These are phyloP conservation scores for Pichia occidentalis DNA, from an alignment of 805 yeast species.

Conservation along the genomic window DNA sequence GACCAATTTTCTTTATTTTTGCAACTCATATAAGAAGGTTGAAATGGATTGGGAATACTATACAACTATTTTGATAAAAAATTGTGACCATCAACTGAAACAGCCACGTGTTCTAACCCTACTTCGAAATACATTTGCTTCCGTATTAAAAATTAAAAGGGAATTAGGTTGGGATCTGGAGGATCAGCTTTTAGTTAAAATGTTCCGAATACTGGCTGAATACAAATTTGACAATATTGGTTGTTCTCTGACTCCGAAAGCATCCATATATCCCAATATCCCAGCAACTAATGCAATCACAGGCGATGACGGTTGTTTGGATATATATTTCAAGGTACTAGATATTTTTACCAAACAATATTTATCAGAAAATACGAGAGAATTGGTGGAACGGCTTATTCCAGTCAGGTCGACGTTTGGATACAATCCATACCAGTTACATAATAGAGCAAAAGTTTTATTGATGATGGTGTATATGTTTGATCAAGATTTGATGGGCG, in stretches of 20 bases:
- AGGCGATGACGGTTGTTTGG: conserved; percentile 27
- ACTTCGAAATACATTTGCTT: conserved; percentile 17
- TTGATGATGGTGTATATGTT: conserved; percentile 26
- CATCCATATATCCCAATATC: conserved; percentile 13
- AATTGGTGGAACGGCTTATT: conserved; percentile 28
- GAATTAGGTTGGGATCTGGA: conserved; percentile 28
- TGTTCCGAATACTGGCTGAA: conserved; percentile 24
- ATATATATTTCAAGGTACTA: conserved; percentile 28
- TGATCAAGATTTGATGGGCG: conserved; percentile 22
- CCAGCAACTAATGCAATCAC: conserved; percentile 13
- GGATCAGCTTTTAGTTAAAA: conserved; percentile 25
- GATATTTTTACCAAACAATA: conserved; percentile 19
- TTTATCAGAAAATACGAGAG: conserved; percentile 14
- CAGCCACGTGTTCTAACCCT: neutral
- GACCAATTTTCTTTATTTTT: conserved; percentile 21
- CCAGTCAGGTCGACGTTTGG: conserved; percentile 29
- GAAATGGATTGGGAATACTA: conserved; percentile 29
- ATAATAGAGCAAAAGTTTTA: conserved; percentile 27
- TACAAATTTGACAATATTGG: conserved; percentile 27
- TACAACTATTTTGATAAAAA: conserved; percentile 8
- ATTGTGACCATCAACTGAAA: neutral
- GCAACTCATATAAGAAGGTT: conserved; percentile 21
- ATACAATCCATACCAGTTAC: conserved; percentile 20
- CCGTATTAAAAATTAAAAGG: conserved; percentile 18
- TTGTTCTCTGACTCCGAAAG: conserved; percentile 1